Evolutionary conservation across 2,329 filamentous ascomycete species (phyloP).

Genomic region (Fusarium sp.): DNA sequence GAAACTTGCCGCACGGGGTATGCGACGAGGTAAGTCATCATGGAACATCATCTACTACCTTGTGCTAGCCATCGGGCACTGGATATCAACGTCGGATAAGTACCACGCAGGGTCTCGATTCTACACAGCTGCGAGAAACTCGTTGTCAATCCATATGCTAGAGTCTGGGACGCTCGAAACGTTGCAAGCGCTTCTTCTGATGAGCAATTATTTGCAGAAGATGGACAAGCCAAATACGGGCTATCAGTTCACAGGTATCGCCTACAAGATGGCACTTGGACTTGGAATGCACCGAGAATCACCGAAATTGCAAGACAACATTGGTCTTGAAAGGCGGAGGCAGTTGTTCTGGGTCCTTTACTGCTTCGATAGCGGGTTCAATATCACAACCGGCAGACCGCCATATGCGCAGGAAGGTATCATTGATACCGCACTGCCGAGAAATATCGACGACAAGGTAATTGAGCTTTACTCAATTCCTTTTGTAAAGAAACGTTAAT

Average conservation of each 20-base stretch:
- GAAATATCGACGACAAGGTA: not conserved
- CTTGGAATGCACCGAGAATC: not conserved
- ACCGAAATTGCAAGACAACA: not conserved
- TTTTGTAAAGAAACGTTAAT: no score
- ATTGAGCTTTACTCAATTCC: fast-evolving
- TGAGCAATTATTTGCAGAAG: not conserved
- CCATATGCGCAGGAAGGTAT: not conserved
- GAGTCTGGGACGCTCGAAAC: not conserved
- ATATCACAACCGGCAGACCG: not conserved
- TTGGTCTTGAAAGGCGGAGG: not conserved
- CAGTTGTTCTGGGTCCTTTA: not conserved
- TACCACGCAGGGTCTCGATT: not conserved
- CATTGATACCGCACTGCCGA: not conserved
- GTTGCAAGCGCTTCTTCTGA: not conserved
- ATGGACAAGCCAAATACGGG: not conserved
- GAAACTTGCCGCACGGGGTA: not conserved
- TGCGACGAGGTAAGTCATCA: not conserved
- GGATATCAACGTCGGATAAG: not conserved
- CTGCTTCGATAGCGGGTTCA: not conserved
- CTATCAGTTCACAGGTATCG: not conserved
- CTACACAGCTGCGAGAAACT: not conserved
- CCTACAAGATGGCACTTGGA: not conserved
- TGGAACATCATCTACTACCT: not conserved
- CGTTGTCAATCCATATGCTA: not conserved
- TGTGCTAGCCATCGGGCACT: not conserved